These are phyloP conservation scores for Punctularia strigosozonata DNA, from an alignment of 768 basidiomycete species.

Conservation along the genomic window DNA sequence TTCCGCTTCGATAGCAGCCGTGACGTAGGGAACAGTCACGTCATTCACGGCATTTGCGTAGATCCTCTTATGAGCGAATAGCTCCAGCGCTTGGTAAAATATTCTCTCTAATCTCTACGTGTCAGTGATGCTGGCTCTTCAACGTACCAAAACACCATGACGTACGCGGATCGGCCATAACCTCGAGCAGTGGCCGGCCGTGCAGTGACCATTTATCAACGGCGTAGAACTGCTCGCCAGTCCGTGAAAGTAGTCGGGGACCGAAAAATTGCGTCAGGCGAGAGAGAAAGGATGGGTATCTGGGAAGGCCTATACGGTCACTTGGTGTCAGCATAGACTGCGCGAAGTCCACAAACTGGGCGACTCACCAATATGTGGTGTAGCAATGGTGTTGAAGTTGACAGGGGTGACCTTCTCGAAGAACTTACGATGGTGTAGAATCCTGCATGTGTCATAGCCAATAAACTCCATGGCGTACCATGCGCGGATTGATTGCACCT, in stretches of 20 bases:
- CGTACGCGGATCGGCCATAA: conserved; percentile 71
- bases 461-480: background rate
- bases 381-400: conserved; percentile 77
- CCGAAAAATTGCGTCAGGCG: conserved; percentile 43
- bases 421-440: conserved; percentile 56
- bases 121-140: background rate
- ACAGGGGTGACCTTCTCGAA: conserved; percentile 61
- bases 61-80: conserved; percentile 59
- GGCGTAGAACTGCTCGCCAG: conserved; percentile 64
- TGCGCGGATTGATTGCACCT: conserved; percentile 10
- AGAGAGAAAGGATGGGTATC: conserved; percentile 49
- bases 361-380: conserved; percentile 72
- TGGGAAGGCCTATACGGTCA: no score
- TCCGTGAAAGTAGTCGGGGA: conserved; percentile 59
- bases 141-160: background rate
- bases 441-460: conserved; percentile 22
- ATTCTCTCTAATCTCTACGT: conserved; percentile 58
- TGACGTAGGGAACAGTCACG: conserved; percentile 71
- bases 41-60: conserved; percentile 80
- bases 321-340: no score
- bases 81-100: conserved; percentile 61
- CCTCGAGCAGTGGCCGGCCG: conserved; percentile 57
- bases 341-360: no score
- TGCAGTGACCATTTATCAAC: conserved; percentile 60
- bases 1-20: conserved; percentile 55